Conservation (phyloP, 2,329 filamentous ascomycete genomes). For the Trichoderma atroviride region DNA sequence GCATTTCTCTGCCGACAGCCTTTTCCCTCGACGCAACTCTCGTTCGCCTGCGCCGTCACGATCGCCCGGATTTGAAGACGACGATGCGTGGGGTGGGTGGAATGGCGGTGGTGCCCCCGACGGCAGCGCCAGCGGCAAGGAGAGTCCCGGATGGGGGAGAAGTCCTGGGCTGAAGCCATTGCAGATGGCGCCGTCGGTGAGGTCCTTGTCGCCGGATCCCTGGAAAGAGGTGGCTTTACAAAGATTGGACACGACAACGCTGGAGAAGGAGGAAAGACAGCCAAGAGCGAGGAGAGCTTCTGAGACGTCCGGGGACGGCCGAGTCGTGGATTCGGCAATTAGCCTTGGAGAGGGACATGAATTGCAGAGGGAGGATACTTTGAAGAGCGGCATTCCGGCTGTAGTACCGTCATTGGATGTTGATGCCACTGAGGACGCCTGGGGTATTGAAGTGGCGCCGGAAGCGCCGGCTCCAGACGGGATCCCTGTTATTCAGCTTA, state of each 20-base stretch:
- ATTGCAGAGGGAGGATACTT: background rate
- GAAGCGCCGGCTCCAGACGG: background rate
- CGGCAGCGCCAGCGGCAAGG: constrained; percentile 26
- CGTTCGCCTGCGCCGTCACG: constrained; percentile 29
- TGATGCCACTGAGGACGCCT: background rate
- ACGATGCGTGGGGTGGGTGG: constrained; percentile 44
- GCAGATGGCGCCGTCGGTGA: constrained; percentile 30
- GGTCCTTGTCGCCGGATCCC: constrained; percentile 36
- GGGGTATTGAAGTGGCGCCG: background rate
- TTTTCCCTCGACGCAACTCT: constrained; percentile 31
- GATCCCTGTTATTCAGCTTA: constrained; percentile 14
- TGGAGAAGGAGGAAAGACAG: constrained; percentile 20
- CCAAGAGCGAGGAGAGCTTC: constrained; percentile 26
- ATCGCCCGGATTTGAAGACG: constrained; percentile 40
- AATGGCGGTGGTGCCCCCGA: constrained; percentile 35
- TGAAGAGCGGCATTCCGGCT: background rate
- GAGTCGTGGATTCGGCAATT: constrained; percentile 37
- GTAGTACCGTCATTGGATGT: background rate
- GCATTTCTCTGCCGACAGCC: constrained; percentile 36
- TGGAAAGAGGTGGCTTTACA: constrained; percentile 32
- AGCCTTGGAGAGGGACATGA: constrained; percentile 33
- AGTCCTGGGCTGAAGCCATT: constrained; percentile 40
- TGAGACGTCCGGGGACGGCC: constrained; percentile 30
- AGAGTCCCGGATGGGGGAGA: constrained; percentile 39
- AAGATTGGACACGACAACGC: constrained; percentile 34